phyloP scores from a whole-genome alignment of 2,329 filamentous ascomycete species.

The Aspergillus fructus region DNA sequence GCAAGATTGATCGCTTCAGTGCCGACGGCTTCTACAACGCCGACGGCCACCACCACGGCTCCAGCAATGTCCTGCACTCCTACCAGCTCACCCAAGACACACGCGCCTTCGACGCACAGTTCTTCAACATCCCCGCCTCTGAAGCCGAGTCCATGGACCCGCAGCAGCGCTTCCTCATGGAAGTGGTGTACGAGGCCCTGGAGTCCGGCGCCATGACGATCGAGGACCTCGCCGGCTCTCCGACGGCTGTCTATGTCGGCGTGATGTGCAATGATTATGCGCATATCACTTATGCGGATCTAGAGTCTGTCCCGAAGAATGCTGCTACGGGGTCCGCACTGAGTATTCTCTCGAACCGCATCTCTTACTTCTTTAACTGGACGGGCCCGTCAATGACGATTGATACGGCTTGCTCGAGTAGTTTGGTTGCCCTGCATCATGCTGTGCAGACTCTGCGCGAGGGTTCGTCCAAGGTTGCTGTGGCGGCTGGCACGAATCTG shows the following conservation, averaged over 20 bases:
- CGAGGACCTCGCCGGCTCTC: neutral
- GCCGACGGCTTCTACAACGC: slow-evolving; percentile 8
- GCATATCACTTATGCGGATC: neutral
- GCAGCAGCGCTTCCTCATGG: slow-evolving; percentile 11
- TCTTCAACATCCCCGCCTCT: slow-evolving; percentile 9
- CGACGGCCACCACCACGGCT: slow-evolving; percentile 1
- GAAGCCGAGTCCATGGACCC: slow-evolving; percentile 13
- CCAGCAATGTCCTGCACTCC: slow-evolving; percentile 1
- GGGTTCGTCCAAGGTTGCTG: neutral
- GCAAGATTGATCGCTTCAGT: slow-evolving; percentile 5
- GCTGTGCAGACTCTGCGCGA: slow-evolving; percentile 22
- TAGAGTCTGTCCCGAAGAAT: neutral
- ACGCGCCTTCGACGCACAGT: slow-evolving; percentile 7
- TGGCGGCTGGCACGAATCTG: neutral
- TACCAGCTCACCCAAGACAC: slow-evolving; percentile 9
- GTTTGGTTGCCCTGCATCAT: slow-evolving; percentile 31
- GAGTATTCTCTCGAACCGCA: slow-evolving; percentile 34
- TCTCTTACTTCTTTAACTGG: slow-evolving; percentile 29
- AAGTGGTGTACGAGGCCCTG: slow-evolving; percentile 12
- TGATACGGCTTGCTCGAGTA: slow-evolving; percentile 45
- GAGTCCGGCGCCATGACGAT: slow-evolving; percentile 2
- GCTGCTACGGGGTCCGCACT: slow-evolving; percentile 23
- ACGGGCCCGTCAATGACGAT: slow-evolving; percentile 37
- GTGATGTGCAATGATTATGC: slow-evolving; percentile 10
- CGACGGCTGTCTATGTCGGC: slow-evolving; percentile 5